phyloP scores from a whole-genome alignment of 1,139 yeast species.

The Yamadazyma epiphylla region DNA sequence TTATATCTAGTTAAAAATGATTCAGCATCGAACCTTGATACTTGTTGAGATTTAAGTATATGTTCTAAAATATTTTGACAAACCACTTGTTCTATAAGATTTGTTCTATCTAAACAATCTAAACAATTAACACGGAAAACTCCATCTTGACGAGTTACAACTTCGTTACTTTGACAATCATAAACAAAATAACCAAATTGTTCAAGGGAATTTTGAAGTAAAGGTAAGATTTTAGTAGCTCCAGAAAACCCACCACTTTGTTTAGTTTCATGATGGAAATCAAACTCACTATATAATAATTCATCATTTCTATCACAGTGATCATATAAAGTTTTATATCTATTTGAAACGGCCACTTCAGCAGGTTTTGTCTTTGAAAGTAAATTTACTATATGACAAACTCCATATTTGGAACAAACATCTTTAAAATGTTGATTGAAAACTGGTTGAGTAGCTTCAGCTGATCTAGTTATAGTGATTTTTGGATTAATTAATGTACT shows the following conservation, averaged over 20 bases:
- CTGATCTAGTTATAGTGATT: conserved; percentile 80
- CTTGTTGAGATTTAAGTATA: conserved; percentile 52
- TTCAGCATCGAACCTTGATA: conserved; percentile 17
- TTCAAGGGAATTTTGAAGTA: conserved; percentile 60
- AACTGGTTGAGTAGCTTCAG: conserved; percentile 90
- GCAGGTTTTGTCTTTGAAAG: conserved; percentile 70
- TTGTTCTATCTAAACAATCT: conserved; percentile 94
- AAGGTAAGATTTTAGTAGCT: conserved; percentile 67
- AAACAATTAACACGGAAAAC: conserved; percentile 89
- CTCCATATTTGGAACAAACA: conserved; percentile 73
- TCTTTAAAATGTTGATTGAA: conserved; percentile 77
- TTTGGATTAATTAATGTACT: conserved; percentile 79
- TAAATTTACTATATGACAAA: conserved; percentile 80
- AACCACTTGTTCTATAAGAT: conserved; percentile 84
- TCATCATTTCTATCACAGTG: conserved; percentile 42
- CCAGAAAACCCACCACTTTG: conserved; percentile 79
- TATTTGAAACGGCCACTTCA: conserved; percentile 67
- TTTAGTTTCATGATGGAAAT: conserved; percentile 89
- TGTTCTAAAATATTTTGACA: conserved; percentile 57
- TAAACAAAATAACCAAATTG: conserved; percentile 80
- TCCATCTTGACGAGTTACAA: conserved; percentile 77
- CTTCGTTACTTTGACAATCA: conserved; percentile 45
- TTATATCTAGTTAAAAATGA: conserved; percentile 70
- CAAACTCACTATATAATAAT: conserved; percentile 73
- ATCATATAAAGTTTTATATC: conserved; percentile 59